Base-by-base conservation (phyloP, 768 basidiomycete genomes). In the Paxillus involutus region DNA sequence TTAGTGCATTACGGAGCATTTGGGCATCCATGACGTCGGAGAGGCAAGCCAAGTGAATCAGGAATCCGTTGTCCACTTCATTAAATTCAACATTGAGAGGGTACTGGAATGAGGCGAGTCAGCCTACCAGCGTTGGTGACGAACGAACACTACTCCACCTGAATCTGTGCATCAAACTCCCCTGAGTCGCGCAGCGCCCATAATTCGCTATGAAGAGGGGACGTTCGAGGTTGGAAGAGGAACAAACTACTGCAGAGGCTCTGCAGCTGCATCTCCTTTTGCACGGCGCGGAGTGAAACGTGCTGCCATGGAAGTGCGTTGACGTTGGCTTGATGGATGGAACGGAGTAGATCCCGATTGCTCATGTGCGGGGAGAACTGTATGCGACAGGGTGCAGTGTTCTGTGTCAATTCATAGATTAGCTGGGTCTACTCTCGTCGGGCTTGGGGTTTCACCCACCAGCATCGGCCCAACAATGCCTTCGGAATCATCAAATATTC, bases 401-500 rank as follows among this genome's bases (percentile, higher is more conserved):
- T 80, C 78, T 79, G 24, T 6, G 3, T 33, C n/a, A 35, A 16
- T 11, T 7, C 39, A 17, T 8, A 26, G 10, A 24, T 53, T 24
- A 48, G 13, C 10, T 13, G 5, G 39, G 39, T 29, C 16, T 26
- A 12, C n/a, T n/a, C 11, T 17, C n/a, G 17, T 35, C 13, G 29
- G 43, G 46, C 4, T 39, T 13, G 19, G 9, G 9, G 9, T 47
- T 35, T n/a, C 29, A 63, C 76, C 58, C 47, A 80, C 79, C 52
- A 80, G 60, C 51, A 78, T 71, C 6, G 79, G 79, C 4, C 79
- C 79, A 47, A 80, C 71, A 3, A 78, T 75, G 10, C 71, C 63
- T 58, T 80, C 78, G 9, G 74, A 71, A 35, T 68, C 70, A 19
- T 70, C 70, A 14, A 75, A 65, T 42, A 66, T 71, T 49, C 79